A percentile compares a stretch with the other conserved stretches of the same genome.
Conservation (phyloP, 306 rosid genomes). For the Medicago arabica region DNA sequence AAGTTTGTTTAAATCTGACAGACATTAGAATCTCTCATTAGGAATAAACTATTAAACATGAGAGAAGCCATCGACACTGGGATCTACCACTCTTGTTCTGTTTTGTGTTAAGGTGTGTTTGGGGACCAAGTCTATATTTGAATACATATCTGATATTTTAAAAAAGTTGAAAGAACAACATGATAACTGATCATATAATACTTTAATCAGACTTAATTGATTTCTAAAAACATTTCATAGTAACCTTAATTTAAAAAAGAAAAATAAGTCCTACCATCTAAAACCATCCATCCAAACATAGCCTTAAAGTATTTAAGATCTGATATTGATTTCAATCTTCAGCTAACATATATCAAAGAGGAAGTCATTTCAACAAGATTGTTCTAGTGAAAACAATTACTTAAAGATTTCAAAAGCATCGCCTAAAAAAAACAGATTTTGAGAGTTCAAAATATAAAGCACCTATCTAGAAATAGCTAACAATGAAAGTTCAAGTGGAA, state of each 20-base stretch:
- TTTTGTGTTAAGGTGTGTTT: not conserved
- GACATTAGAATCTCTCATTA: slow-evolving; percentile 34
- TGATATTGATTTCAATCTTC: slow-evolving; percentile 27
- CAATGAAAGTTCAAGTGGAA: slow-evolving; percentile 2
- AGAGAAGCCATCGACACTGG: slow-evolving; percentile 3
- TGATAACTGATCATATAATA: no score
- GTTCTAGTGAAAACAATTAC: not conserved
- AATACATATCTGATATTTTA: no score
- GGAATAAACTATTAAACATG: slow-evolving; percentile 19
- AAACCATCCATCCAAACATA: no score
- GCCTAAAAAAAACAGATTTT: not conserved
- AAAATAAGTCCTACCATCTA: no score
- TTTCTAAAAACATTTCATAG: no score
- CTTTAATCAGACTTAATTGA: no score
- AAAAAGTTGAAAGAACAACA: no score
- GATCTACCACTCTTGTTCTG: slow-evolving; percentile 11
- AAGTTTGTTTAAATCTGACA: slow-evolving; percentile 74
- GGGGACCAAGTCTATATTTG: no score
- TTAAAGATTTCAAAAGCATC: not conserved
- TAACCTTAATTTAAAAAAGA: no score
- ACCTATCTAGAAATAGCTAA: slow-evolving; percentile 14
- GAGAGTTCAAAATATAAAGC: slow-evolving; percentile 19
- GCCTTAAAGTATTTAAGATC: not conserved
- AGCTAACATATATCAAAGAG: not conserved
- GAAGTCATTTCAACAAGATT: slow-evolving; percentile 1